Conservation (phyloP, 2,329 filamentous ascomycete species). For the Talaromyces sp. region DNA sequence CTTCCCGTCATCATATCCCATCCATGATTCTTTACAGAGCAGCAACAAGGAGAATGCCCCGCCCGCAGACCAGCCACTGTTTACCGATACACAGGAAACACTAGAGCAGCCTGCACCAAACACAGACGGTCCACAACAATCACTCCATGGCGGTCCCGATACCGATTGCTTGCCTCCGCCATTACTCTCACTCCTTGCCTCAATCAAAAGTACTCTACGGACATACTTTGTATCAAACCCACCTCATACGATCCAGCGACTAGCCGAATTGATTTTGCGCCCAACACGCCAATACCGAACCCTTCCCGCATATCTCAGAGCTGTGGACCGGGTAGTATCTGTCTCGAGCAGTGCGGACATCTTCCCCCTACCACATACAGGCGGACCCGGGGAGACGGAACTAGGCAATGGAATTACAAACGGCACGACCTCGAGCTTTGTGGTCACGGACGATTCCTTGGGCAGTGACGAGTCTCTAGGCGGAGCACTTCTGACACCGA, state of each 20-base stretch:
- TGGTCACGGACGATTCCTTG: conserved; percentile 40
- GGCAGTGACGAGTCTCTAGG: conserved; percentile 86
- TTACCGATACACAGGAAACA: conserved; percentile 29
- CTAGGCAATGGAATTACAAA: conserved; percentile 53
- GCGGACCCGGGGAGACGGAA: conserved; percentile 10
- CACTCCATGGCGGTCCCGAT: conserved; percentile 41
- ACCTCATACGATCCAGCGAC: conserved; percentile 86
- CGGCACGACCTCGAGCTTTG: conserved; percentile 29
- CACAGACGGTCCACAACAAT: conserved; percentile 34
- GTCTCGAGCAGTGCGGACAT: conserved; percentile 76
- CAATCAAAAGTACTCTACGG: conserved; percentile 56
- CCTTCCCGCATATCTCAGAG: conserved; percentile 79
- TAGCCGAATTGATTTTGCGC: conserved; percentile 76
- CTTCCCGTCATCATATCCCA: conserved; percentile 20
- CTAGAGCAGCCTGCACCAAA: conserved; percentile 31
- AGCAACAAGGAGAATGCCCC: conserved; percentile 35
- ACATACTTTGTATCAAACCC: conserved; percentile 67
- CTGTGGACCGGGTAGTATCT: conserved; percentile 82
- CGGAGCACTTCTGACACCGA: conserved; percentile 86
- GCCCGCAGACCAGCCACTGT: conserved; percentile 25
- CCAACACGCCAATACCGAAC: conserved; percentile 76
- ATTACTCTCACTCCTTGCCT: conserved; percentile 57
- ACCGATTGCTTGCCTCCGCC: conserved; percentile 56
- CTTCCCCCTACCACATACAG: conserved; percentile 64
- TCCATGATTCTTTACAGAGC: conserved; percentile 24